These are phyloP conservation scores for Dipodascopsis tothii DNA, from an alignment of 805 yeast genomes.

Conservation along the genomic window DNA sequence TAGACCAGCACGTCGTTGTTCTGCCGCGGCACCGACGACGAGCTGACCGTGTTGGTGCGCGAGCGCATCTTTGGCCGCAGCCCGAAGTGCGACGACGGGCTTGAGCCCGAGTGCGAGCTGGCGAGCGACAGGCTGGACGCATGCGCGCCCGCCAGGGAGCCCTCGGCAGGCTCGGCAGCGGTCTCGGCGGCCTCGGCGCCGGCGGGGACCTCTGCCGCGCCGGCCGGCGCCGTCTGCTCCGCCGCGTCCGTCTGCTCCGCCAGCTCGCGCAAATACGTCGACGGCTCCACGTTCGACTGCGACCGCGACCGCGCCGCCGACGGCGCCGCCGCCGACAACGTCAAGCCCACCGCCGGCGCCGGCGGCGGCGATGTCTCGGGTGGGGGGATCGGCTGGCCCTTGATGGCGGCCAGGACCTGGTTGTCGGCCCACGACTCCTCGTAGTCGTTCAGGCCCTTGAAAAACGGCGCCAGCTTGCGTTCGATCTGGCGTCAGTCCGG, in stretches of 20 bases:
- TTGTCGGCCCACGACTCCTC: slow-evolving; percentile 64
- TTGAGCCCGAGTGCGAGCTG: too few relatives aligned
- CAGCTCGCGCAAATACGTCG: background rate
- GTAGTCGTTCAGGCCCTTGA: slow-evolving; percentile 77
- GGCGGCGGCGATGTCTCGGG: slow-evolving; percentile 2
- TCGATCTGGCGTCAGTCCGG: slow-evolving; percentile 32
- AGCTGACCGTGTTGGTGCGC: slow-evolving; percentile 15
- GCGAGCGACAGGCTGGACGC: too few relatives aligned
- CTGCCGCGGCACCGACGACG: slow-evolving; percentile 7
- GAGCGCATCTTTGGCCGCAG: slow-evolving; percentile 4
- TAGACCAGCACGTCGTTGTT: slow-evolving; percentile 49
- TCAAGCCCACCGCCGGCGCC: too few relatives aligned
- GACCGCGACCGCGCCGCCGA: slow-evolving; percentile 10
- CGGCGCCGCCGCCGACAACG: slow-evolving; percentile 1
- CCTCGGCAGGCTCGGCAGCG: too few relatives aligned
- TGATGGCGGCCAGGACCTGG: slow-evolving; percentile 46
- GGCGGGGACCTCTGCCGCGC: too few relatives aligned
- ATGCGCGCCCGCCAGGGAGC: too few relatives aligned
- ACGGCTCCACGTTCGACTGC: slow-evolving; percentile 9
- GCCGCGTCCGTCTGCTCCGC: too few relatives aligned
- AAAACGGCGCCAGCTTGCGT: slow-evolving; percentile 81
- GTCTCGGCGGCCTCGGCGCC: too few relatives aligned
- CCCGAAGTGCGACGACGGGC: background rate
- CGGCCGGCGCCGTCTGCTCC: too few relatives aligned
- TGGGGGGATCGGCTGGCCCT: slow-evolving; percentile 27